These are phyloP conservation scores for Colletotrichum echinochloae DNA, from an alignment of 2,329 filamentous ascomycete genomes.

Conservation along the genomic window DNA sequence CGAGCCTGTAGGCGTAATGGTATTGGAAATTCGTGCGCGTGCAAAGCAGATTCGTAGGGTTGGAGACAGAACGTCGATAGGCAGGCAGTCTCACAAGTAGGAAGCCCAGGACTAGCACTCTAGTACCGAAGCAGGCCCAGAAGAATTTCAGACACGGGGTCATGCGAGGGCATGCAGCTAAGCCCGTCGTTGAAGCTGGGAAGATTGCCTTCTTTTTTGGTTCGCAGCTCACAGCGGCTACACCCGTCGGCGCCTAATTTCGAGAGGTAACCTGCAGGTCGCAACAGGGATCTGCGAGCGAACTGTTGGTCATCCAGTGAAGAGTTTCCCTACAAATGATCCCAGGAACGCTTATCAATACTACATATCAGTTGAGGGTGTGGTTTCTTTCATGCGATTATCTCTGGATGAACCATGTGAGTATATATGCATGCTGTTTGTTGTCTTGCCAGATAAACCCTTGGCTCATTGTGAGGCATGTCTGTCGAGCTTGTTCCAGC, in stretches of 20 bases:
- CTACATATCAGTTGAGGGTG: too few relatives aligned
- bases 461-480: background rate
- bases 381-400: too few relatives aligned
- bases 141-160: background rate
- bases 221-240: conserved; percentile 7
- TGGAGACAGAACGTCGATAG: background rate
- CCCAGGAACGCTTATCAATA: background rate
- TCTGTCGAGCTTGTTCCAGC: background rate
- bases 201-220: conserved; percentile 6
- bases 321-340: too few relatives aligned
- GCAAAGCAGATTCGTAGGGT: too few relatives aligned
- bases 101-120: background rate
- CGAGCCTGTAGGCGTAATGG: background rate
- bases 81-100: background rate
- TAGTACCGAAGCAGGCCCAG: background rate
- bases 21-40: background rate
- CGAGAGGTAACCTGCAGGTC: background rate
- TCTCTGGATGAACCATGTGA: background rate
- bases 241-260: conserved; percentile 3
- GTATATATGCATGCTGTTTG: too few relatives aligned
- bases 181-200: background rate
- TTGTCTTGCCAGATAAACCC: background rate
- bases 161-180: background rate
- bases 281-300: background rate
- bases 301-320: background rate